Conservation (phyloP, 2,329 filamentous ascomycete species). For the Pseudocercospora vitis region DNA sequence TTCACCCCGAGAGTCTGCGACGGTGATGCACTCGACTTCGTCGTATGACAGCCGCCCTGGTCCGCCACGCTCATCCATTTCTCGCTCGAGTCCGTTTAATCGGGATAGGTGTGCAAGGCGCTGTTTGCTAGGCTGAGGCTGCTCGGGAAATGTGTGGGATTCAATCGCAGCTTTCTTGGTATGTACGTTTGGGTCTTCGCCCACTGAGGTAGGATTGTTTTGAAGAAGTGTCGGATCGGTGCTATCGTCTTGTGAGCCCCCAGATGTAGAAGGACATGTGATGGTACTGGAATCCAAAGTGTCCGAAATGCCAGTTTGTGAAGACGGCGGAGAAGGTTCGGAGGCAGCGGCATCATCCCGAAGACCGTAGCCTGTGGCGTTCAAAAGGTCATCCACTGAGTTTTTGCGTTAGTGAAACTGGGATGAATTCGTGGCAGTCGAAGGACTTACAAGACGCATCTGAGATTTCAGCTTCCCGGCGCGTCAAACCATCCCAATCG, state of each 20-base stretch:
- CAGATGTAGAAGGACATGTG: constrained; percentile 16
- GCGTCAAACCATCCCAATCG: constrained; percentile 33
- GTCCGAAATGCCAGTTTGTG: constrained; percentile 9
- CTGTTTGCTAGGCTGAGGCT: constrained; percentile 14
- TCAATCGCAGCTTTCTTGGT: not conserved
- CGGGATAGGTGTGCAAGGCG: constrained; percentile 47
- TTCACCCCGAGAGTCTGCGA: constrained; percentile 59
- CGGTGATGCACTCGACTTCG: constrained; percentile 76
- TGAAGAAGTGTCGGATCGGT: constrained; percentile 30
- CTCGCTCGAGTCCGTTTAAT: constrained; percentile 65
- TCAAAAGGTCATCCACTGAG: constrained; percentile 44
- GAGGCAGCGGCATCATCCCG: constrained; percentile 18
- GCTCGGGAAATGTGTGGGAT: not conserved
- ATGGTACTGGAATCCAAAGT: constrained; percentile 18
- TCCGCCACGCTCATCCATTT: constrained; percentile 71
- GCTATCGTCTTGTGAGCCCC: constrained; percentile 2
- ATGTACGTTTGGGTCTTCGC: constrained; percentile 1
- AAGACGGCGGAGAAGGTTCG: not conserved
- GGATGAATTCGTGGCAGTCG: not conserved
- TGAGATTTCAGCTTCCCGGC: constrained; percentile 36
- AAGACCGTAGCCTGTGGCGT: constrained; percentile 43
- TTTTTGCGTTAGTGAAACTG: not conserved
- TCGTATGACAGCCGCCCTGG: constrained; percentile 73
- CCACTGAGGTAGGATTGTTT: constrained; percentile 20
- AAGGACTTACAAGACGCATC: constrained; percentile 35